A percentile compares a stretch with the other conserved stretches of the same genome.
These are phyloP conservation scores for Podaxis rugospora DNA, from an alignment of 768 basidiomycete genomes.

Conservation along the genomic window DNA sequence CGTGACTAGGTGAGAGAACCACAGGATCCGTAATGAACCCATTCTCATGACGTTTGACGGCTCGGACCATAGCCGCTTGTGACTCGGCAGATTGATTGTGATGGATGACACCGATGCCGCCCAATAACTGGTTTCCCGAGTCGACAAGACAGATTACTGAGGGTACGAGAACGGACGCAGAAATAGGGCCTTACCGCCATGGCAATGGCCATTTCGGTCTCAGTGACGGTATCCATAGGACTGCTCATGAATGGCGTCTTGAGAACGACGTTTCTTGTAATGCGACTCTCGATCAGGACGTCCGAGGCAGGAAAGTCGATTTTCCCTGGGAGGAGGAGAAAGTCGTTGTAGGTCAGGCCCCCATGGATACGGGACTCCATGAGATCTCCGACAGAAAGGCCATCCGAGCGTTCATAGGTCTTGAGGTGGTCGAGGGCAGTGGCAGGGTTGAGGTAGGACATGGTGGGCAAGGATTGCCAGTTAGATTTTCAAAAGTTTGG, in stretches of 20 bases:
- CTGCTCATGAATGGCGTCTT: conserved; percentile 97
- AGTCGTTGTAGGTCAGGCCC: conserved; percentile 97
- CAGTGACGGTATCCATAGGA: conserved; percentile 99
- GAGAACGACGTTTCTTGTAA: conserved; percentile 87
- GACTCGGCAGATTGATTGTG: conserved; percentile 84
- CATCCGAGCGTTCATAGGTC: conserved; percentile 70
- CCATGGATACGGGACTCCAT: conserved; percentile 85
- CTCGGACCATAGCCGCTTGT: conserved; percentile 96
- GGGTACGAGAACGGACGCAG: conserved; percentile 6
- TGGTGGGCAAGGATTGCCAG: conserved; percentile 23
- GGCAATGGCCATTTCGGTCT: conserved; percentile 88
- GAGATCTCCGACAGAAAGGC: conserved; percentile 78
- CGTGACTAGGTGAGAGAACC: conserved; percentile 72
- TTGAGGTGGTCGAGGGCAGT: conserved; percentile 74
- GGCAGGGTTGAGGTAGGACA: conserved; percentile 57
- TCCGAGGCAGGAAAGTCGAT: conserved; percentile 87
- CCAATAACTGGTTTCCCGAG: conserved; percentile 56
- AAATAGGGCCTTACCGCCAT: conserved; percentile 66
- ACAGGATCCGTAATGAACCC: conserved; percentile 97
- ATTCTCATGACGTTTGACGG: conserved; percentile 97
- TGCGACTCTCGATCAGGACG: conserved; percentile 77
- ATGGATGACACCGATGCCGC: conserved; percentile 97
- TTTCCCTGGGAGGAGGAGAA: conserved; percentile 90
- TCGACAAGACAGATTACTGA: conserved; percentile 16
- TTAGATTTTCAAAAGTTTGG: conserved; percentile 18